phyloP scores from a whole-genome alignment of 345 rosid species.

The Theobroma cacao region DNA sequence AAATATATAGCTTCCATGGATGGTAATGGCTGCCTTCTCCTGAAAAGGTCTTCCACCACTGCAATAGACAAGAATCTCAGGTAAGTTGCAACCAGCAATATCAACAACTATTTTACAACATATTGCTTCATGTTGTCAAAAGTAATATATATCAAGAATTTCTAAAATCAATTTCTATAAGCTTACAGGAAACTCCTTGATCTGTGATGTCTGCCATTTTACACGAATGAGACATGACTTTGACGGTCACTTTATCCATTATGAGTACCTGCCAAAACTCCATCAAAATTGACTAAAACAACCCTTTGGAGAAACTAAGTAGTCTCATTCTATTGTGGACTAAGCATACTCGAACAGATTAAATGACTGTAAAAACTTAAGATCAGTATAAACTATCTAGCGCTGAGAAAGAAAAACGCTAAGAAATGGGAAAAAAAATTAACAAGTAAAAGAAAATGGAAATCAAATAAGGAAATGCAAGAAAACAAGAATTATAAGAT shows the following conservation, averaged over 20 bases:
- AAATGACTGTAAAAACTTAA: neutral
- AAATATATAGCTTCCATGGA: constrained; percentile 91
- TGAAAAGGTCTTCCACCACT: constrained; percentile 98
- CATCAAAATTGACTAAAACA: neutral
- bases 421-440: neutral
- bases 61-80: constrained; percentile 19
- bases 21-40: constrained; percentile 83
- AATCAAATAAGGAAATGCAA: neutral
- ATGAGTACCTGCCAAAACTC: neutral
- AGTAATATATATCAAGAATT: no score
- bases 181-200: constrained; percentile 91
- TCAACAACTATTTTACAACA: neutral
- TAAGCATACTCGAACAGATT: neutral
- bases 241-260: constrained; percentile 12
- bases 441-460: neutral
- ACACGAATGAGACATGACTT: constrained; percentile 10
- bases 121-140: neutral
- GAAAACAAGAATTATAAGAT: neutral
- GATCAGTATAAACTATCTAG: neutral
- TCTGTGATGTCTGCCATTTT: constrained; percentile 50
- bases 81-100: neutral
- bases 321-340: constrained; percentile 8
- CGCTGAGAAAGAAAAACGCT: neutral
- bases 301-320: neutral
- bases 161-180: neutral